phyloP scores from a whole-genome alignment of 495 filamentous ascomycete species.

The Penicillium mononematosum region DNA sequence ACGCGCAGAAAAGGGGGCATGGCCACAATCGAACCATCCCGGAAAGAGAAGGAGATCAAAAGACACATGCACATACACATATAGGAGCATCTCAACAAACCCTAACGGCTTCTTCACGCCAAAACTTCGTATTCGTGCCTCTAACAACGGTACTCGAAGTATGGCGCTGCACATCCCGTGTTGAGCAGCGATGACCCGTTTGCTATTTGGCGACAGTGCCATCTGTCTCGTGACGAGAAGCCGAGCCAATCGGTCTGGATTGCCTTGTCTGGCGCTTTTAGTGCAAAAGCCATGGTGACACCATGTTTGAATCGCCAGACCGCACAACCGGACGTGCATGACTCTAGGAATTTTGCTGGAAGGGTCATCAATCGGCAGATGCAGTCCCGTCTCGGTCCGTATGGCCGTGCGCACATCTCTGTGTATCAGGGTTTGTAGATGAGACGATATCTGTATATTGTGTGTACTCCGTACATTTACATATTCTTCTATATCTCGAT shows the following conservation, averaged over 20 bases:
- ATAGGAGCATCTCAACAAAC: neutral
- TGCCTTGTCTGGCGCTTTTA: conserved; percentile 11
- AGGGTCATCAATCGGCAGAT: conserved; percentile 16
- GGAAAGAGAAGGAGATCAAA: conserved; percentile 19
- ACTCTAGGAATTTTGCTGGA: conserved; percentile 19
- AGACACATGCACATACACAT: conserved; percentile 10
- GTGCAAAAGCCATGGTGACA: conserved; percentile 28
- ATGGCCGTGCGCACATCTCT: conserved; percentile 22
- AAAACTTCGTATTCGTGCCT: conserved; percentile 7
- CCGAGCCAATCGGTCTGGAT: conserved; percentile 17
- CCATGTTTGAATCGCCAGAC: conserved; percentile 19
- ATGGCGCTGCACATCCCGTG: conserved; percentile 4
- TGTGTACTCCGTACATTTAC: neutral
- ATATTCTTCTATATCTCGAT: neutral
- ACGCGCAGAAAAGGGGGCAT: conserved; percentile 16
- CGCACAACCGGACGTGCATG: conserved; percentile 28
- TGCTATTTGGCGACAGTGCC: conserved; percentile 10
- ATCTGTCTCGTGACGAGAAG: conserved; percentile 26
- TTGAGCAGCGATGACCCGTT: conserved; percentile 20
- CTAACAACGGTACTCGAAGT: conserved; percentile 12
- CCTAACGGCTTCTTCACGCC: conserved; percentile 1
- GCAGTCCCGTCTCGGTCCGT: conserved; percentile 29
- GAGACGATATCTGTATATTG: neutral
- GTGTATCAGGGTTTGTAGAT: conserved; percentile 13
- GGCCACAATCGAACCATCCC: conserved; percentile 18